Base-by-base conservation (phyloP, 2,329 filamentous ascomycete species). In the Alternaria postmessia region DNA sequence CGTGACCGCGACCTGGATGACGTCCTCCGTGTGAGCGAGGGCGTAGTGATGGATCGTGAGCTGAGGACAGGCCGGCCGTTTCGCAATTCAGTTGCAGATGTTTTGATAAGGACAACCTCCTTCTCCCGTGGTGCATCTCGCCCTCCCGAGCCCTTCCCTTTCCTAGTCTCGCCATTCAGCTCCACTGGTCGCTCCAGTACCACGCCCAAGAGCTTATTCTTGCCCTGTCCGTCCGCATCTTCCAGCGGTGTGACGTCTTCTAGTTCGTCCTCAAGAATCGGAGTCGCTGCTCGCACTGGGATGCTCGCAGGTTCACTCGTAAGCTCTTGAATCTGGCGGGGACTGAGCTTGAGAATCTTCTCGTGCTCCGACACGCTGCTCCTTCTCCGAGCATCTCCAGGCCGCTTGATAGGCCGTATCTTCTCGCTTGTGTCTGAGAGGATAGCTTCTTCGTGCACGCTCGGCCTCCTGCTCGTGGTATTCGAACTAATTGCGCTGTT, bases 291-390 rank as follows among this genome's bases (percentile, higher is more conserved):
- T 28, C 82, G 81, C 38, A 85, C 70, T 3, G 85, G 83, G n/a
- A 87, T 79, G 42, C 84, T 86, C 16, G 84, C 79, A 8, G 85
- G 83, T 12, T 85, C 85, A 16, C 81, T 79, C 6, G 84, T 85
- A 42, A 88, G 80, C 44, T 86, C 84, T 42, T 85, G 81, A 3
- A 88, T 83, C 71, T 86, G 81, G 41, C 80, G 81, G 3, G 83
- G 81, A 3, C 85, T 87, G 30, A 87, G 75, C 66, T 85, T 87
- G 59, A 85, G 72, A 3, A 83, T 72, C 62, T 78, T 81, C 5
- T 82, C 74, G 34, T 78, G 74, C 36, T 76, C 76, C 3, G 73
- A 74, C 32, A 75, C 71, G 62, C 75, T 78, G 67, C 76, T 78
- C 65, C 54, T 75, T 57, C 75, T 65, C 59, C 73, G 63, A 3